Evolutionary conservation across 2,329 filamentous ascomycete species (phyloP).

Genomic region (Penicillium sp.): DNA sequence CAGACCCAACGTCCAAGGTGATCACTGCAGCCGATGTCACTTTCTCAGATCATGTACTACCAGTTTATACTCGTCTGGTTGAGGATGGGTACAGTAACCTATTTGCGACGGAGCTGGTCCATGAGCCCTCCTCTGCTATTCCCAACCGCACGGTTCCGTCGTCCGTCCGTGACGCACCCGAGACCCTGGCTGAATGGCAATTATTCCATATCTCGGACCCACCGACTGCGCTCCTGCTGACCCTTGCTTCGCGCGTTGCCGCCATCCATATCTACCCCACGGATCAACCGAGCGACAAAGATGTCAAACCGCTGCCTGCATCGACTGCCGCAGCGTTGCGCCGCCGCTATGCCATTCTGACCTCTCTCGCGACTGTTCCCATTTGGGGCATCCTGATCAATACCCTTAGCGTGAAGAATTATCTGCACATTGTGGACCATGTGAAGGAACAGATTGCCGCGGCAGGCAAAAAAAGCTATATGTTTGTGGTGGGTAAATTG

Average conservation of each 20-base stretch:
- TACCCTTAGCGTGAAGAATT: slow-evolving; percentile 86
- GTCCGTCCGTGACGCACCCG: slow-evolving; percentile 41
- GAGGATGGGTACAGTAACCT: slow-evolving; percentile 63
- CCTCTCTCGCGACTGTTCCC: slow-evolving; percentile 70
- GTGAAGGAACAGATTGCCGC: slow-evolving; percentile 66
- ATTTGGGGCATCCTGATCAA: slow-evolving; percentile 95
- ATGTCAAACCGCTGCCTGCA: slow-evolving; percentile 43
- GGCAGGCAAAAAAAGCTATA: slow-evolving; percentile 90
- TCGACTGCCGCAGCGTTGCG: slow-evolving; percentile 59
- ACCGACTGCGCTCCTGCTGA: slow-evolving; percentile 75
- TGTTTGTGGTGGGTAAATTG: slow-evolving; percentile 92
- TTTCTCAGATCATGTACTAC: slow-evolving; percentile 67
- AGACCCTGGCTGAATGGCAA: slow-evolving; percentile 58
- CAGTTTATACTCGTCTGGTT: slow-evolving; percentile 52
- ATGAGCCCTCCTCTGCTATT: slow-evolving; percentile 71
- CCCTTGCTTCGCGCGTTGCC: slow-evolving; percentile 73
- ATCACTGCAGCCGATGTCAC: slow-evolving; percentile 86
- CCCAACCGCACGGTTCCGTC: slow-evolving; percentile 72
- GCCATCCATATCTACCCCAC: slow-evolving; percentile 73
- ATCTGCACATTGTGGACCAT: slow-evolving; percentile 70
- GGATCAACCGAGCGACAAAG: slow-evolving; percentile 24
- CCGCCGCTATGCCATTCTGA: slow-evolving; percentile 80
- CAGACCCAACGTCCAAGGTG: slow-evolving; percentile 57
- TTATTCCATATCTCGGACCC: slow-evolving; percentile 82
- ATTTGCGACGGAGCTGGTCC: slow-evolving; percentile 64